Evolutionary conservation across 352 stramenopile species (phyloP).

Genomic region (Pythium rishiriense): DNA sequence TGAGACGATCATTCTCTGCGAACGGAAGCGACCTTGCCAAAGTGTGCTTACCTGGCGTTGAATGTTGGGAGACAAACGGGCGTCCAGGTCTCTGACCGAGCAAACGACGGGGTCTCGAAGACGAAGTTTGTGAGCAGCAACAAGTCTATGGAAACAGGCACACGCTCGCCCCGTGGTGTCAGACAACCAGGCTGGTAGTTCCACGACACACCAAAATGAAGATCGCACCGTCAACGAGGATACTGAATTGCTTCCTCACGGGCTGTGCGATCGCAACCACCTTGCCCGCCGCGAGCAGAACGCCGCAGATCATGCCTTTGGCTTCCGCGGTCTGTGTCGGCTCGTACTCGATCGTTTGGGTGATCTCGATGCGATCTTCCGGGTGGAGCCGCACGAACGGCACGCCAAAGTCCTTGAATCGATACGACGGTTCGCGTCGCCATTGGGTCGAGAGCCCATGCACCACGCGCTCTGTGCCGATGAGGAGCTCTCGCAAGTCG

Average conservation of each 20-base stretch:
- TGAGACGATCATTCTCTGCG: too few relatives aligned
- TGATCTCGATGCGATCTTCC: conserved; percentile 42
- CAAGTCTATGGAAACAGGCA: conserved; percentile 40
- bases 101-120: conserved; percentile 64
- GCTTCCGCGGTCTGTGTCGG: conserved; percentile 17
- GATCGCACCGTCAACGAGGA: conserved; percentile 56
- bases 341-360: conserved; percentile 50
- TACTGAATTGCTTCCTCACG: conserved; percentile 59
- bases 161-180: too few relatives aligned
- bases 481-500: conserved; percentile 69
- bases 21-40: too few relatives aligned
- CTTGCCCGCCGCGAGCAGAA: conserved; percentile 47
- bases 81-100: conserved; percentile 69
- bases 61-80: conserved; percentile 68
- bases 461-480: conserved; percentile 58
- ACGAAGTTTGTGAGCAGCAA: conserved; percentile 71
- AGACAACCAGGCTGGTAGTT: too few relatives aligned
- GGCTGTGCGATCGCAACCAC: conserved; percentile 63
- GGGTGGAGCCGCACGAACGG: conserved; percentile 50
- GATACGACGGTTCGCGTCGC: conserved; percentile 34
- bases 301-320: conserved; percentile 55
- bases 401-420: conserved; percentile 50
- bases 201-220: background rate
- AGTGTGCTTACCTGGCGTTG: conserved; percentile 47
- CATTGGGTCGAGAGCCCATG: conserved; percentile 44